Percentiles rank a stretch among this genome's conserved stretches.
Evolutionary conservation across 129 eudicot genomes (phyloP).

Genomic region (Flaveria ramosissima): DNA sequence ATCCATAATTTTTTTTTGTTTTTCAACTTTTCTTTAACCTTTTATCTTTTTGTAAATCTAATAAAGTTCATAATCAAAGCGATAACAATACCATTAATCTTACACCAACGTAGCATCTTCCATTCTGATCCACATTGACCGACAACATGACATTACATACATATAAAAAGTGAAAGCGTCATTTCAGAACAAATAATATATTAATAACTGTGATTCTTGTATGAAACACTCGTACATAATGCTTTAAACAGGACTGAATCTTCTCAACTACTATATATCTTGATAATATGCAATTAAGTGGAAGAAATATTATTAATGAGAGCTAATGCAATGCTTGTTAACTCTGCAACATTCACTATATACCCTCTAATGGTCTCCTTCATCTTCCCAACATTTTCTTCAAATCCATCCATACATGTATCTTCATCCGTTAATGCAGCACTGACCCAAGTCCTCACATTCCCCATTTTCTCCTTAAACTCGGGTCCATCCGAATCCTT

Average conservation of each 20-base stretch:
- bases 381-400: constrained; percentile 36
- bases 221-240: no score
- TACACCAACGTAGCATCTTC: background rate
- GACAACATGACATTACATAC: background rate
- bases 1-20: background rate
- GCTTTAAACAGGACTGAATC: background rate
- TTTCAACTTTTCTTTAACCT: no score
- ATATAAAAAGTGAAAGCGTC: no score
- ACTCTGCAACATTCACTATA: constrained; percentile 41
- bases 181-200: background rate
- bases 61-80: background rate
- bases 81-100: no score
- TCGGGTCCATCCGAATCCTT: constrained; percentile 40
- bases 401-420: constrained; percentile 56
- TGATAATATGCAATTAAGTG: background rate
- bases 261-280: background rate
- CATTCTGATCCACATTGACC: background rate
- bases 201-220: no score
- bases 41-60: background rate
- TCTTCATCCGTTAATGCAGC: constrained; percentile 58
- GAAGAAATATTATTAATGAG: constrained; percentile 37
- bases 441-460: constrained; percentile 59
- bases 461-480: constrained; percentile 41
- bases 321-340: constrained; percentile 54
- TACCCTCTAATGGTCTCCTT: constrained; percentile 34